Base-by-base conservation (phyloP, 495 filamentous ascomycete genomes). In the Pseudevernia furfuracea region DNA sequence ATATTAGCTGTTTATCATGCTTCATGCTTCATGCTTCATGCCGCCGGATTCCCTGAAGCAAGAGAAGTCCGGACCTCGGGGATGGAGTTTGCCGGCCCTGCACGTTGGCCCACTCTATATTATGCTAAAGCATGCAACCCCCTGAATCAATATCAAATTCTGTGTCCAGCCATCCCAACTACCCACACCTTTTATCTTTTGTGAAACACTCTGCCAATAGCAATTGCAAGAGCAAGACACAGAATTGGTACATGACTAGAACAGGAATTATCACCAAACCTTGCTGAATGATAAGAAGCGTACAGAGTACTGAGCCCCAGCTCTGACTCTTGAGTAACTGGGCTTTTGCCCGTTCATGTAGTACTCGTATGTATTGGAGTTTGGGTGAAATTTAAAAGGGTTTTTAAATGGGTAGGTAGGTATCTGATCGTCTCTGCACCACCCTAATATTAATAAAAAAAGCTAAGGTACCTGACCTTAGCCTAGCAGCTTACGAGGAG, bases 111-210 rank as follows among this genome's bases (percentile, higher is more conserved):
- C 30, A 55, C 52, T 55, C 52, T 32, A 32, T 0, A 21, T 34
- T 21, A 55, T 32, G 52, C 52, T 55, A 34, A 34, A 17, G 30
- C 30, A 55, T 55, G 52, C 52, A 55, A 15, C 52, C 52, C 52
- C 52, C 52, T 34, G 52, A 55, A 55, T 55, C 12, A 53, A 53
- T 34, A 55, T 55, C 52, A 21, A 55, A 34, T 55, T 4, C 28
- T 34, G 28, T 21, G 52, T 34, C 15, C 52, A 34, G 30, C 6
- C 30, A 55, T 1, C n/a, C n/a, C n/a, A n/a, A n/a, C n/a, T n/a
- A n/a, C n/a, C 17, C 34, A 36, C 34, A 36, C 3, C 28, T n/a
- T n/a, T n/a, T n/a, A n/a, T n/a, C 52, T 55, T 55, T 30, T 15
- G 30, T 17, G 30, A 55, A 34, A 34, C 15, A 55, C 21, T 55